Base-by-base conservation (phyloP, 2,329 filamentous ascomycete genomes). In the Verticillium nubilum region DNA sequence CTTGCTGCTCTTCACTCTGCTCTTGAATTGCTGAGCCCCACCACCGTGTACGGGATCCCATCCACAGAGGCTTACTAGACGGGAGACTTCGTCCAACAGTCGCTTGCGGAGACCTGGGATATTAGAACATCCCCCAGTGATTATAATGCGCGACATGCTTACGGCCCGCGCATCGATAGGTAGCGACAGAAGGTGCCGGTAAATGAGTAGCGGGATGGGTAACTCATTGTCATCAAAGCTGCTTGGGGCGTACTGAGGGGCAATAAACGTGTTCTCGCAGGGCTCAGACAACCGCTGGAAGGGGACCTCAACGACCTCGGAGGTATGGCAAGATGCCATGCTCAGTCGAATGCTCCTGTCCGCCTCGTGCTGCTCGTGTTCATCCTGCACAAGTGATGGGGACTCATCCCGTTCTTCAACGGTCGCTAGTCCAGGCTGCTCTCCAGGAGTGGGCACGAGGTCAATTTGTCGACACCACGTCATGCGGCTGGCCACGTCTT, bases 101-200 rank as follows among this genome's bases (percentile, higher is more conserved):
- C 94, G 86, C 26, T 82, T 80, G 64, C 91, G 92, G 27, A 99
- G 76, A 1, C 95, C 95, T 0, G 93, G 83, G 9, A 97, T 86
- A 27, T 83, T 83, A 5, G 92, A 86, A 54, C 89, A 89, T 2
- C 92, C 92, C 31, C 95, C 95, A 0, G 88, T 89, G 68, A 99
- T 90, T 17, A 97, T 79, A 53, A 98, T 90, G 42, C 94, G 89
- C 1, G 92, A 87, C 86, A 97, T 95, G 72, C 94, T 97, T 4
- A 88, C 76, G 1, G 90, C 88, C 26, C 95, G 86, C 4, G 93
- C 86, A 72, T 99, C 95, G 4, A 94, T 76, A 0, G 92, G 90
- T 1, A 97, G 79, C 7, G 85, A 81, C 1, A 96, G 79, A 1
- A 99, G 81, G 37, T 87, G 83, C 58, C 85, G 83, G 73, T 96